Percentiles rank a stretch among this genome's conserved stretches.
Evolutionary conservation across 1,139 yeast species (phyloP).

Genomic region (Diutina siamensis): DNA sequence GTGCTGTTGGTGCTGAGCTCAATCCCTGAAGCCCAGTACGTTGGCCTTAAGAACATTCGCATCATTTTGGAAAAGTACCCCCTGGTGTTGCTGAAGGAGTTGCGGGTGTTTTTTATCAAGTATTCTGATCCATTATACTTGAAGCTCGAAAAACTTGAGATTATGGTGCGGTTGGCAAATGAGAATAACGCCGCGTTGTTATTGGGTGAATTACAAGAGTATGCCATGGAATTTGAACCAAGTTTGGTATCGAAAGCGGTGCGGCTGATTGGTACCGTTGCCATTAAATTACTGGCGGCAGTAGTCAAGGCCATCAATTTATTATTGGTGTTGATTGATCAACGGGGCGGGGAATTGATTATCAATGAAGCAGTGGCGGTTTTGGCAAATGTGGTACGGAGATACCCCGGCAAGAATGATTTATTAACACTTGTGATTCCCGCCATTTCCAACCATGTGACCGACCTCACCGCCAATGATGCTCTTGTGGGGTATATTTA

Average conservation of each 20-base stretch:
- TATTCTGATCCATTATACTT: conserved; percentile 92
- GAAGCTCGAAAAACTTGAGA: conserved; percentile 86
- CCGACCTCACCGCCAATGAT: conserved; percentile 48
- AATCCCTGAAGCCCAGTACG: conserved; percentile 91
- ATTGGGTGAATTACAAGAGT: conserved; percentile 79
- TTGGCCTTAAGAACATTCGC: conserved; percentile 84
- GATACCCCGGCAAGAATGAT: conserved; percentile 55
- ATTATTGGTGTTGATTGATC: conserved; percentile 62
- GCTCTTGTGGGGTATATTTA: conserved; percentile 74
- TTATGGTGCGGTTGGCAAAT: conserved; percentile 75
- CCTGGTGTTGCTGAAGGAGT: conserved; percentile 60
- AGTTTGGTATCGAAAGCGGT: conserved; percentile 79
- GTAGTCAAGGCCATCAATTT: conserved; percentile 62
- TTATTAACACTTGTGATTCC: conserved; percentile 59
- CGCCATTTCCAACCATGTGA: conserved; percentile 48
- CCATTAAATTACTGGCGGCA: conserved; percentile 55
- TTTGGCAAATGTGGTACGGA: conserved; percentile 68
- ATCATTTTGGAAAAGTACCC: conserved; percentile 88
- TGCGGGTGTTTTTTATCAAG: conserved; percentile 85
- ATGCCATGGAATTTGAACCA: conserved; percentile 89
- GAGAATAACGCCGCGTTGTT: conserved; percentile 57
- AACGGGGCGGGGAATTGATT: conserved; percentile 62
- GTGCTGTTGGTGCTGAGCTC: conserved; percentile 79
- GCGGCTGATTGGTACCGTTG: conserved; percentile 78
- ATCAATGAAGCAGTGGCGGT: conserved; percentile 74